Base-by-base conservation (phyloP, 2,329 filamentous ascomycete genomes). In the Nannizziopsis arthrosporioides region DNA sequence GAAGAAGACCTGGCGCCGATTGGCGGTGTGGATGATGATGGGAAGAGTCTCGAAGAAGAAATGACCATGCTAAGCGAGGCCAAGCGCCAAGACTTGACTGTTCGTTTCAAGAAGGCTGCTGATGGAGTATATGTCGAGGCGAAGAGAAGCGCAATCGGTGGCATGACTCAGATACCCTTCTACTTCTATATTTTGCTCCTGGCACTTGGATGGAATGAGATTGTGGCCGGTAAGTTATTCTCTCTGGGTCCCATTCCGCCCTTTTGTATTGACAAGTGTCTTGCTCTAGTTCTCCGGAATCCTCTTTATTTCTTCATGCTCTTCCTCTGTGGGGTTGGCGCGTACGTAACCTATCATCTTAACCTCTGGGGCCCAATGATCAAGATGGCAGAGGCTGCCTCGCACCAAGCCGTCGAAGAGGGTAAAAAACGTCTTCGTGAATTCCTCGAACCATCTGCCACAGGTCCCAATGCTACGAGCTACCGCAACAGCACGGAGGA, bases 41-140 rank as follows among this genome's bases (percentile, higher is more conserved):
- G 87, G 60, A 94, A 92, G 75, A 93, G 84, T 54, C 71, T 95
- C 17, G 89, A 95, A 61, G 92, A 96, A 63, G 92, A 98, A 68
- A 94, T 93, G 81, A 92, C 85, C 0, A 79, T 96, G n/a, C 75
- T 98, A 41, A 84, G 82, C 59, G 90, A 96, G 67, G 76, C 80
- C 55, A 94, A 95, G 70, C 79, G 85, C 51, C 85, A 94, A 62
- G 89, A 98, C 63, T 76, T 98, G 22, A 86, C 88, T 8, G 84
- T 94, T 11, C 78, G 92, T 48, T 98, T 98, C 76, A 96, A 95
- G 76, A 96, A 96, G 76, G 92, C 87, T 32, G 92, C 92, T 1
- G 92, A 98, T 63, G 92, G 89, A 6, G 90, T 98, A 3, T 98
- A 94, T 59, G 89, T 98, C 37, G 92, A 98, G 70, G 92, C 92